These are phyloP conservation scores for Cocos nucifera DNA, from an alignment of 176 grass and related monocot genomes.

Conservation along the genomic window DNA sequence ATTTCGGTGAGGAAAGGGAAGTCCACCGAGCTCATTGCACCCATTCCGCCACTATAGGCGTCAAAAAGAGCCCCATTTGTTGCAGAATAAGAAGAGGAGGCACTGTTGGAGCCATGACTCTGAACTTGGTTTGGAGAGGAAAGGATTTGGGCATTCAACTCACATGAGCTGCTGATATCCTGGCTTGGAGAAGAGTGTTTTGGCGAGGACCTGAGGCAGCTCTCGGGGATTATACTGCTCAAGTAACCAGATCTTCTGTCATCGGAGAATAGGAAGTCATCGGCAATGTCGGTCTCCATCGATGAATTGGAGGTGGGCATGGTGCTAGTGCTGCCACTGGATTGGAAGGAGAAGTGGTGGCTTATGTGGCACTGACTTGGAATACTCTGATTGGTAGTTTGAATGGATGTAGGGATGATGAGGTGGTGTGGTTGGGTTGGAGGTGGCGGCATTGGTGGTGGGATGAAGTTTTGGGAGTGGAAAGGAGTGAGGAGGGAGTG, in stretches of 20 bases:
- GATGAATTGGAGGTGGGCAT: neutral
- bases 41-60: neutral
- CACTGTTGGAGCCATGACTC: neutral
- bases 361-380: neutral
- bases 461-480: neutral
- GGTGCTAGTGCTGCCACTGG: neutral
- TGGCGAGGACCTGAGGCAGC: neutral
- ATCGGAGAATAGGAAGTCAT: constrained; percentile 6
- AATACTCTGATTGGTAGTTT: neutral
- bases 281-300: neutral
- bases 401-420: neutral
- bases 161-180: neutral
- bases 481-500: constrained; percentile 16
- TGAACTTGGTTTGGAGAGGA: neutral
- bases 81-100: constrained; percentile 1
- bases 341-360: neutral
- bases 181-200: neutral
- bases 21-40: neutral
- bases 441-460: neutral
- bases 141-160: neutral
- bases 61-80: constrained; percentile 1
- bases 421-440: constrained; percentile 1
- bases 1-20: constrained; percentile 1
- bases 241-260: constrained; percentile 1
- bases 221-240: constrained; percentile 8